Evolutionary conservation across 2,329 filamentous ascomycete species (phyloP).

Genomic region (Arthrobotrys sphaeroides): DNA sequence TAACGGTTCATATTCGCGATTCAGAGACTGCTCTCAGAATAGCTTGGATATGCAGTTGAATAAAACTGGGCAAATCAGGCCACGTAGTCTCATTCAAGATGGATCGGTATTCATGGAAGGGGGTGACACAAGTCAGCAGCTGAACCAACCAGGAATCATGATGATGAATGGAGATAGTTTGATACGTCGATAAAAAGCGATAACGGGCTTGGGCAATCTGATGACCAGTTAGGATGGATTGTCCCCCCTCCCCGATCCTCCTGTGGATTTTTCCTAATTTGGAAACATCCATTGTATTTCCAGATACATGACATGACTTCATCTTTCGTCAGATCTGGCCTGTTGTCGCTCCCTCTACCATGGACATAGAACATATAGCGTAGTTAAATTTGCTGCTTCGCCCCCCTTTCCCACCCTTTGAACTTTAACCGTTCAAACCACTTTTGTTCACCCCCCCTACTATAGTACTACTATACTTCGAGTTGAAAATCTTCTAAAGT

Average conservation of each 20-base stretch:
- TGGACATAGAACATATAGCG: no score
- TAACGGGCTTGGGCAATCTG: not conserved
- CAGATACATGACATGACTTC: no score
- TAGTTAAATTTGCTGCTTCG: no score
- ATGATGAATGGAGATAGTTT: conserved; percentile 9
- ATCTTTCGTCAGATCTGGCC: no score
- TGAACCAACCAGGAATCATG: not conserved
- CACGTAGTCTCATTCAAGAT: not conserved
- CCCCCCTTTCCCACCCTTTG: no score
- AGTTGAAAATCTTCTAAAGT: no score
- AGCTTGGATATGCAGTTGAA: not conserved
- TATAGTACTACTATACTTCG: no score
- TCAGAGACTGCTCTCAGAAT: conserved; percentile 18
- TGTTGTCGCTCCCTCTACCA: no score
- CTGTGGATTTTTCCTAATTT: no score
- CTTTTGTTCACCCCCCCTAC: no score
- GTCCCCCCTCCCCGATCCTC: conserved; percentile 13
- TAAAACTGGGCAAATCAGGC: not conserved
- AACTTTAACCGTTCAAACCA: no score
- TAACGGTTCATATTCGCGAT: conserved; percentile 16
- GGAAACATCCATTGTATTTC: no score
- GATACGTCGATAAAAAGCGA: not conserved
- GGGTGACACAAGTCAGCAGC: not conserved
- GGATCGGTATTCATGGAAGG: not conserved
- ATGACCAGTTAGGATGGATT: not conserved